These are phyloP conservation scores for Mucor sp. DNA, from an alignment of 371 early-diverging fungal genomes.

Conservation along the genomic window DNA sequence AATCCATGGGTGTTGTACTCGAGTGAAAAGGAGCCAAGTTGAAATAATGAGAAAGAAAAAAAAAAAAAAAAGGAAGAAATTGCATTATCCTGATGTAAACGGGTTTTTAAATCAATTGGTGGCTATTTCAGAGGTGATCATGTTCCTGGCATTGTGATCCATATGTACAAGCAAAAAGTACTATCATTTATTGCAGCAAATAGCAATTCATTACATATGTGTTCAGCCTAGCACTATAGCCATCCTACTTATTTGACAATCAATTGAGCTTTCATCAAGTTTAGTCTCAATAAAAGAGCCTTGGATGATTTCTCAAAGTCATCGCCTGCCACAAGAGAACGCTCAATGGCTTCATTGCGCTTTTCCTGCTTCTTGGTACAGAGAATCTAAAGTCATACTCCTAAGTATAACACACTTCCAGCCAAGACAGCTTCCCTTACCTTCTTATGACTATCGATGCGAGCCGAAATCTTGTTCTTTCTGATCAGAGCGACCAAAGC, in stretches of 20 bases:
- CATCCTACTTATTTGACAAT: constrained; percentile 17
- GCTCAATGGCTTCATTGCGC: constrained; percentile 65
- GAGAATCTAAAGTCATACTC: too few relatives aligned
- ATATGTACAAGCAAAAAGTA: background rate
- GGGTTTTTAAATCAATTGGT: background rate
- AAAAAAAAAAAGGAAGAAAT: background rate
- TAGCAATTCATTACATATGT: background rate
- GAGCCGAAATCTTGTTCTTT: constrained; percentile 63
- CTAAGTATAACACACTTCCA: background rate
- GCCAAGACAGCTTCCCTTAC: constrained; percentile 32
- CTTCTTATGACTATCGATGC: constrained; percentile 88
- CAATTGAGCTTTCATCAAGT: constrained; percentile 57
- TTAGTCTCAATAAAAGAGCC: constrained; percentile 60
- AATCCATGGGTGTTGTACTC: constrained; percentile 22
- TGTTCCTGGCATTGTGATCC: background rate
- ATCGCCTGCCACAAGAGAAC: constrained; percentile 57
- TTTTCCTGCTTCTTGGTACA: constrained; percentile 65
- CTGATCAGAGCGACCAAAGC: constrained; percentile 73
- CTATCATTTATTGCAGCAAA: background rate
- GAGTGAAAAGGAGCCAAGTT: background rate
- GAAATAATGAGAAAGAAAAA: background rate
- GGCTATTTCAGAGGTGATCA: background rate
- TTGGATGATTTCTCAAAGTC: constrained; percentile 64
- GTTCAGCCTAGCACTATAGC: background rate
- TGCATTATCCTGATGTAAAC: background rate